A percentile compares a stretch with the other conserved stretches of the same genome.
phyloP scores from a whole-genome alignment of 331 rosid genomes.

The Pyrus hybrid region DNA sequence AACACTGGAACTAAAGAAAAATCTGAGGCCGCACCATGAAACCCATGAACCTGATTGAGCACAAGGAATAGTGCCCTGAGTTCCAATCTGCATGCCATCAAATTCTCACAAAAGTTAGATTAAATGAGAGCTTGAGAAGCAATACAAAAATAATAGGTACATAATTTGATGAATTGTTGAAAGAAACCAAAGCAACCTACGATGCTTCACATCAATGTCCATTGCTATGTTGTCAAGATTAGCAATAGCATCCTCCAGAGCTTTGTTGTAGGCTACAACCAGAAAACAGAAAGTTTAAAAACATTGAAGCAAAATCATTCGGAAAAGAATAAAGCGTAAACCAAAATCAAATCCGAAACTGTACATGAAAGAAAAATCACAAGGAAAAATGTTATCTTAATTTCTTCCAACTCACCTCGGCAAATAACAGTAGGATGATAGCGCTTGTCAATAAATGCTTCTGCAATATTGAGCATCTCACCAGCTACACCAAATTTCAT shows the following conservation, averaged over 20 bases:
- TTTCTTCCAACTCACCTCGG: constrained; percentile 49
- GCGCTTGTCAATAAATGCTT: constrained; percentile 76
- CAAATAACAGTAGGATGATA: constrained; percentile 94
- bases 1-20: neutral
- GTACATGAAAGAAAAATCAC: neutral
- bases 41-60: neutral
- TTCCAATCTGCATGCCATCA: neutral
- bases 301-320: neutral
- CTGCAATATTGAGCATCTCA: constrained; percentile 97
- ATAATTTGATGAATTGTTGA: neutral
- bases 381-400: neutral
- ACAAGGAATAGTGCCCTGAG: neutral
- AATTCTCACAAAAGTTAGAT: neutral
- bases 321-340: neutral
- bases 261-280: constrained; percentile 79
- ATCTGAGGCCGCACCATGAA: neutral
- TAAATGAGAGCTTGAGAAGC: neutral
- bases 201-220: constrained; percentile 65
- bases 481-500: constrained; percentile 55
- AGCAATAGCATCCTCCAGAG: constrained; percentile 88
- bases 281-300: neutral
- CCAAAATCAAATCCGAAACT: neutral
- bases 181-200: constrained; percentile 39
- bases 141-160: neutral
- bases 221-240: constrained; percentile 90